Evolutionary conservation across 192 early-diverging fungal genomes (phyloP).

Genomic region (Gryganskiella cystojenkinii): DNA sequence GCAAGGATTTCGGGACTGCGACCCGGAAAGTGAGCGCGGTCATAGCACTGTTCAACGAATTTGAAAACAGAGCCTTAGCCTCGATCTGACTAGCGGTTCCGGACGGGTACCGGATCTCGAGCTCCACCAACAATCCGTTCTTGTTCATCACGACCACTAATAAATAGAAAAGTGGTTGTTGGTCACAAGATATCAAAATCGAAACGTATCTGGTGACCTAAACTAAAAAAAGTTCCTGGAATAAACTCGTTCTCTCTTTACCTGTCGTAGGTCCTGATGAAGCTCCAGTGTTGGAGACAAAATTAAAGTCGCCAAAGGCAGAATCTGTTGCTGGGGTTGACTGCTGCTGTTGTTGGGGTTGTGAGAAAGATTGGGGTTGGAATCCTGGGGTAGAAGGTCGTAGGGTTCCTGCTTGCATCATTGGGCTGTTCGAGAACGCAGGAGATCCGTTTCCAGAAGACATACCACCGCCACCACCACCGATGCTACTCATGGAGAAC

Average conservation of each 20-base stretch:
- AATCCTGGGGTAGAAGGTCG: slow-evolving; percentile 14
- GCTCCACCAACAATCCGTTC: slow-evolving; percentile 57
- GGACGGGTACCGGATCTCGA: slow-evolving; percentile 31
- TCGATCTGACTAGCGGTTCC: slow-evolving; percentile 27
- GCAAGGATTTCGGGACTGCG: slow-evolving; percentile 63
- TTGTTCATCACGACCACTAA: slow-evolving; percentile 56
- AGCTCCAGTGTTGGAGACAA: slow-evolving; percentile 33
- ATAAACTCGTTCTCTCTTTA: neutral
- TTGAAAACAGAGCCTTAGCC: slow-evolving; percentile 57
- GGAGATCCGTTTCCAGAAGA: slow-evolving; percentile 25
- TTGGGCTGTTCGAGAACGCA: slow-evolving; percentile 27
- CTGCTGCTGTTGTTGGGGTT: neutral
- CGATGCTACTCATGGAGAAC: slow-evolving; percentile 6
- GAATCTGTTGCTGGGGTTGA: slow-evolving; percentile 7
- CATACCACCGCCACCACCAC: neutral
- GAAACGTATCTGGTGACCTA: neutral
- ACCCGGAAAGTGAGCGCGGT: slow-evolving; percentile 53
- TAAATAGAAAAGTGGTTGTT: neutral
- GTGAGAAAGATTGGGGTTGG: neutral
- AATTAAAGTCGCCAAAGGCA: slow-evolving; percentile 46
- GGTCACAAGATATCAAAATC: neutral
- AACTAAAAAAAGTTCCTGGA: neutral
- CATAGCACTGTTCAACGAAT: slow-evolving; percentile 54
- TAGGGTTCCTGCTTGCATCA: neutral
- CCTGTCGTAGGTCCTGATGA: slow-evolving; percentile 18